Base-by-base conservation (phyloP, 2,329 filamentous ascomycete genomes). In the Hymenoscyphus repandus region DNA sequence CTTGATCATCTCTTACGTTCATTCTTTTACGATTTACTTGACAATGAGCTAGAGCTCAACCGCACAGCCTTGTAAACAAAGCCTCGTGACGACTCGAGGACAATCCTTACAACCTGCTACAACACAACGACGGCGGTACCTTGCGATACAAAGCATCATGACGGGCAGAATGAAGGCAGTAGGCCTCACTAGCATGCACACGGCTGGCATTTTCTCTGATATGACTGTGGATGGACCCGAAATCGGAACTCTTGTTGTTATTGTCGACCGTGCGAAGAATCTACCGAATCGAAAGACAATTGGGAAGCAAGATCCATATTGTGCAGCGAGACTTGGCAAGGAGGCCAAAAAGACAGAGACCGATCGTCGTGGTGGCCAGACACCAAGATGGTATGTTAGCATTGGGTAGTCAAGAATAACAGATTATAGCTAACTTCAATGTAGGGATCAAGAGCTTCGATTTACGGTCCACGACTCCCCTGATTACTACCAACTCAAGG, bases 291-390 rank as follows among this genome's bases (percentile, higher is more conserved):
- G 90, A 61, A 95, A 95, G 75, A 93, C 90, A 5, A 96, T 99
- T 76, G 93, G 93, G 50, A 99, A 99, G 72, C 93, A 99, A 73
- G 91, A 97, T 67, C 92, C 93, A 0, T 99, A 97, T 70, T 96
- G 91, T 70, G 93, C 93, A 34, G 91, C 90, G 31, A 79, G 93
- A 48, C 73, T 99, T 41, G 93, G 92, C 32, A 99, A 99, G 70
- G 91, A 97, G 71, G 93, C 93, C 43, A 95, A 95, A 74, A 96
- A 96, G 77, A 99, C 93, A 2, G 86, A 86, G 37, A 96, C 92
- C 4, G 93, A 99, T 70, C 84, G 92, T 62, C 80, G 93, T 65
- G 93, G 93, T 57, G 93, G 93, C 38, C 93, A 99, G 71, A 97
- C 93, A 36, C 93, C 93, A 6, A 85, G 81, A 79, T 99, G 93